Conservation (phyloP, 2,329 filamentous ascomycete genomes). For the Metarhizium guizhouense region DNA sequence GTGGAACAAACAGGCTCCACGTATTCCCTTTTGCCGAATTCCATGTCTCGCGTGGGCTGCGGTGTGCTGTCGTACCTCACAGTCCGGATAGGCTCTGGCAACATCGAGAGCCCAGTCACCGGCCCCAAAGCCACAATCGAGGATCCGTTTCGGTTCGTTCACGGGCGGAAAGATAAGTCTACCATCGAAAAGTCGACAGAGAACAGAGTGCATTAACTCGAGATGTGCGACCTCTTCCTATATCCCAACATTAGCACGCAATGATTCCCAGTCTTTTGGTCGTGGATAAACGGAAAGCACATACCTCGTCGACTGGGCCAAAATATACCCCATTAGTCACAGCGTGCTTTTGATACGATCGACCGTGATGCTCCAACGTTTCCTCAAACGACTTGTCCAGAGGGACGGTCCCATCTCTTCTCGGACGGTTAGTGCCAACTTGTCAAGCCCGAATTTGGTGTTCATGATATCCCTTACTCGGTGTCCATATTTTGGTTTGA, state of each 20-base stretch:
- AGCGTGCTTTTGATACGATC: conserved; percentile 59
- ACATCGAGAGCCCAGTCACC: conserved; percentile 63
- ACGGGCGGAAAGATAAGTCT: conserved; percentile 64
- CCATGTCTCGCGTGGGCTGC: no score
- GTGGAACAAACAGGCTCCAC: background rate
- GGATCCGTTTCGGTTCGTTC: conserved; percentile 43
- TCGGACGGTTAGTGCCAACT: background rate
- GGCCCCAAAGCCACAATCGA: conserved; percentile 68
- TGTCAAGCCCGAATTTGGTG: background rate
- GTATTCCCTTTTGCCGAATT: background rate
- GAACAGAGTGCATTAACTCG: conserved; percentile 52
- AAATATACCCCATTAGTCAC: conserved; percentile 58
- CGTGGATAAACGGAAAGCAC: conserved; percentile 7
- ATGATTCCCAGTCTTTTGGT: background rate
- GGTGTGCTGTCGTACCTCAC: conserved; percentile 40
- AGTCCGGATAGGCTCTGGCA: conserved; percentile 53
- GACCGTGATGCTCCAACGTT: conserved; percentile 50
- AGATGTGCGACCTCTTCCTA: conserved; percentile 62
- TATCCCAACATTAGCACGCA: conserved; percentile 1
- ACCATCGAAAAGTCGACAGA: conserved; percentile 56
- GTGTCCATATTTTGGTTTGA: conserved; percentile 15
- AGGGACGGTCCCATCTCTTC: conserved; percentile 39
- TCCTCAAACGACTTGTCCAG: conserved; percentile 51
- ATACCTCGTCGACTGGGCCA: conserved; percentile 62
- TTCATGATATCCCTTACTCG: conserved; percentile 19